Evolutionary conservation across 2,329 filamentous ascomycete genomes (phyloP).

Genomic region (Ascochyta rabiei): DNA sequence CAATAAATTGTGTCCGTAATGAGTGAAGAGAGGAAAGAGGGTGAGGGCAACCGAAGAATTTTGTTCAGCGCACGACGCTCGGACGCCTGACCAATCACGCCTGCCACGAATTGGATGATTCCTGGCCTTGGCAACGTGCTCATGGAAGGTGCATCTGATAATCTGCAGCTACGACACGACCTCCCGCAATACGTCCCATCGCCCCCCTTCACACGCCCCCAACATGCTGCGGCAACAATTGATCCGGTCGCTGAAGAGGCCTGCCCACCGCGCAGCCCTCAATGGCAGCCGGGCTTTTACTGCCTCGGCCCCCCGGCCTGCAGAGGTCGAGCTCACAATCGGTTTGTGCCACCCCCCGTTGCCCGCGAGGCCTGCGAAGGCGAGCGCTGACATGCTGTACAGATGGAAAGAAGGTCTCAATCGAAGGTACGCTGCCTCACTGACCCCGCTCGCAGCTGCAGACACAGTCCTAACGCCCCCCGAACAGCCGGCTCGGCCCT

Average conservation of each 20-base stretch:
- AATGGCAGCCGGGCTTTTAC: conserved; percentile 79
- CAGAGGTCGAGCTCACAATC: conserved; percentile 96
- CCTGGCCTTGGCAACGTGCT: conserved; percentile 1
- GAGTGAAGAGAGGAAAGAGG: conserved; percentile 54
- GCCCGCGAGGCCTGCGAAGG: conserved; percentile 11
- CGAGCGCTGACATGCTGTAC: conserved; percentile 45
- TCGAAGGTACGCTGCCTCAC: conserved; percentile 73
- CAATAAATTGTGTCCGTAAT: conserved; percentile 71
- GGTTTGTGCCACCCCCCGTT: conserved; percentile 62
- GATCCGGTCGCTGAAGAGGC: conserved; percentile 65
- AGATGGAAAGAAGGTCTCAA: conserved; percentile 98
- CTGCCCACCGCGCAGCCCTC: conserved; percentile 58
- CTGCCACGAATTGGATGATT: conserved; percentile 19
- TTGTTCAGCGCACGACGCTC: conserved; percentile 27
- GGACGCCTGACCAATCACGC: conserved; percentile 43
- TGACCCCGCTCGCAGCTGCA: conserved; percentile 15
- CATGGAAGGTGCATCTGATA: conserved; percentile 2
- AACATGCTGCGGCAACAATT: conserved; percentile 69
- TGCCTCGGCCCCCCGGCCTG: conserved; percentile 76
- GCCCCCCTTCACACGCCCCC: conserved; percentile 38
- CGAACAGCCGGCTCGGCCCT: conserved; percentile 86
- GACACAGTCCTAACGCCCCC: conserved; percentile 35
- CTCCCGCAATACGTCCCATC: conserved; percentile 30
- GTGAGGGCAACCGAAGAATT: conserved; percentile 27
- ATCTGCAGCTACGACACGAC: conserved; percentile 32